Conservation (phyloP, 1,284 basidiomycete species). For the Tilletia horrida region DNA sequence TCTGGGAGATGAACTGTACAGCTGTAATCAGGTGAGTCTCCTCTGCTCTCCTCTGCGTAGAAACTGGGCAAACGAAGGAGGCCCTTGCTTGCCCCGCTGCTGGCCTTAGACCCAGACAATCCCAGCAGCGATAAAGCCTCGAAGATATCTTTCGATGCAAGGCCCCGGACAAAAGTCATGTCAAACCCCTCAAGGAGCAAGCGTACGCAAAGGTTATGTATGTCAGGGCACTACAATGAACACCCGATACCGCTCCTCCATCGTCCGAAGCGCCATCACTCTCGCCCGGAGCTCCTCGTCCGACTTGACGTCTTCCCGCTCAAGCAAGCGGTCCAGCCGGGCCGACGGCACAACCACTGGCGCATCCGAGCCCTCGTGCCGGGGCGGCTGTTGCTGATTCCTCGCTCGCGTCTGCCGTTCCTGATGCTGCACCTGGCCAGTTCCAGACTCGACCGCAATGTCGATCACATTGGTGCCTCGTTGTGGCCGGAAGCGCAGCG, state of each 20-base stretch:
- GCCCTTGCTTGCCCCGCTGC: neutral
- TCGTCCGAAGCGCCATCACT: neutral
- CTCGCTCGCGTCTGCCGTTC: neutral
- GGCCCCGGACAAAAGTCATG: no score
- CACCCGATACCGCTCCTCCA: conserved; percentile 12
- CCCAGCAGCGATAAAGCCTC: no score
- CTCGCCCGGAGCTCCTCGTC: conserved; percentile 7
- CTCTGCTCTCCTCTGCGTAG: no score
- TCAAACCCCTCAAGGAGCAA: no score
- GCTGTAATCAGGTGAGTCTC: no score
- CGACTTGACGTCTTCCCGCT: conserved; percentile 2
- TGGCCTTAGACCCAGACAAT: no score
- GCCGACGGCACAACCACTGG: conserved; percentile 1
- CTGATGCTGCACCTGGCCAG: neutral
- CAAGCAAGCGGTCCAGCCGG: neutral
- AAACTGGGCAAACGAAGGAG: neutral
- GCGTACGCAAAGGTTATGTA: no score
- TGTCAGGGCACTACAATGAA: conserved; percentile 11
- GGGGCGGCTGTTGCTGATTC: neutral
- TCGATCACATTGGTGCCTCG: conserved; percentile 9
- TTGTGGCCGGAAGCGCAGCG: conserved; percentile 3
- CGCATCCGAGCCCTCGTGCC: neutral
- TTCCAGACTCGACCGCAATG: neutral
- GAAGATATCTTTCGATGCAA: no score
- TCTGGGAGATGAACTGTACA: no score